Evolutionary conservation across 2,329 filamentous ascomycete genomes (phyloP), one percentile per base, ranked within the genome.

Genomic region (Hypoxylon sp.): DNA sequence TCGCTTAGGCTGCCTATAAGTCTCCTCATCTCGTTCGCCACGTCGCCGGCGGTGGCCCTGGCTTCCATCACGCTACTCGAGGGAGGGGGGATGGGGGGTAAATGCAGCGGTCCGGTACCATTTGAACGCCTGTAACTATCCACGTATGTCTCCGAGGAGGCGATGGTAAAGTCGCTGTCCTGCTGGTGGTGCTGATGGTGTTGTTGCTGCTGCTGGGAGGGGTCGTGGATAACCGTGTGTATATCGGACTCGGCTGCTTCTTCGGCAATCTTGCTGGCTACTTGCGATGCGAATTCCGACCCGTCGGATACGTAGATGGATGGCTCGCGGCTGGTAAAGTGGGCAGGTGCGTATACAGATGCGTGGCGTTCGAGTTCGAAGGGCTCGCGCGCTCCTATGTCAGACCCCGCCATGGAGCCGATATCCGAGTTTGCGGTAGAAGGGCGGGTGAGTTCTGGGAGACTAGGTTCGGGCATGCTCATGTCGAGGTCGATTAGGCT

Each of bases 361-460:
- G 85, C 80, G 69, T 89, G 87, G n/a, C 84, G 83, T 73, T 90
- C 88, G 2, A 90, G 80, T 57, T 89, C 86, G 61, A 90, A 90
- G 0, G 87, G 86, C 69, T 87, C 87, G 1, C 80, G 82, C 11
- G 82, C 80, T 24, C 85, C 83, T 30, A 85, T 75, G 60, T 88
- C 85, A 0, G 86, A 87, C 52, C 86, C 87, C 6, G 82, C 81
- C 9, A 88, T 78, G 0, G 85, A 87, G 1, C 75, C 83, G 11
- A 81, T 84, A 64, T 88, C 86, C 0, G 87, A 89, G 73, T 88
- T 84, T 9, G 86, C 86, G 0, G 86, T 88, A 1, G 86, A 88
- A 0, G 86, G 86, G 1, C 85, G 80, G 0, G 83, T 81, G 12
- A 81, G 75, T 28, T 88, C 85, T 0, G 82, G 80, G 36, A 82